Conservation (phyloP, 345 rosid species). For the Nephelium lappaceum region DNA sequence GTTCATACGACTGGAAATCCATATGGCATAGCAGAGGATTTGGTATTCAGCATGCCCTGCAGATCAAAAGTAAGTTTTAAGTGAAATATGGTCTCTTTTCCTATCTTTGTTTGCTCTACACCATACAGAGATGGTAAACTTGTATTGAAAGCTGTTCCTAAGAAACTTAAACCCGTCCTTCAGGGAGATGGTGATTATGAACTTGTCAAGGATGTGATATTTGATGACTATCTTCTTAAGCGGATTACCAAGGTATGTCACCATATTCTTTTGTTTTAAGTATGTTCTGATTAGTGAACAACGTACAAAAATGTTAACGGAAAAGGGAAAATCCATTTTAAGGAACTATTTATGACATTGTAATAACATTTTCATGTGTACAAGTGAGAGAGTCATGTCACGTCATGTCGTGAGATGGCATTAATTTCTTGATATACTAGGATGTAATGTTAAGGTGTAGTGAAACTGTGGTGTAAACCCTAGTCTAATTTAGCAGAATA, state of each 20-base stretch:
- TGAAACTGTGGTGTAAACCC: background rate
- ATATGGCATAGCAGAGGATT: conserved; percentile 81
- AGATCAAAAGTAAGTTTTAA: conserved; percentile 85
- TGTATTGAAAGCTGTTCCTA: background rate
- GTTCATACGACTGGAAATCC: conserved; percentile 90
- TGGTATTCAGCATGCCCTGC: conserved; percentile 99
- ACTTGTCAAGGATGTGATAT: conserved; percentile 76
- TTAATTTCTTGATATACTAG: background rate
- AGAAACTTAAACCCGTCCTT: conserved; percentile 12
- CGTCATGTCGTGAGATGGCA: background rate
- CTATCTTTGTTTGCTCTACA: background rate
- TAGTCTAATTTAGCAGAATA: background rate
- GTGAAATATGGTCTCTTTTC: background rate
- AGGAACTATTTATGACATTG: background rate
- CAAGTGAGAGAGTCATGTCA: background rate
- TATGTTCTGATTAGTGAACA: background rate
- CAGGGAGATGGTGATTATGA: conserved; percentile 99
- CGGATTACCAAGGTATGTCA: conserved; percentile 73
- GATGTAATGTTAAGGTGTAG: no score
- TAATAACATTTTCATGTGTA: background rate
- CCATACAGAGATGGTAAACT: background rate
- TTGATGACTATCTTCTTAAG: conserved; percentile 81
- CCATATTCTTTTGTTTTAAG: background rate
- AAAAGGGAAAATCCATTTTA: no score
- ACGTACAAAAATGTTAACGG: background rate